phyloP scores from a whole-genome alignment of 208 protist genomes.

The Willaertia magna region DNA sequence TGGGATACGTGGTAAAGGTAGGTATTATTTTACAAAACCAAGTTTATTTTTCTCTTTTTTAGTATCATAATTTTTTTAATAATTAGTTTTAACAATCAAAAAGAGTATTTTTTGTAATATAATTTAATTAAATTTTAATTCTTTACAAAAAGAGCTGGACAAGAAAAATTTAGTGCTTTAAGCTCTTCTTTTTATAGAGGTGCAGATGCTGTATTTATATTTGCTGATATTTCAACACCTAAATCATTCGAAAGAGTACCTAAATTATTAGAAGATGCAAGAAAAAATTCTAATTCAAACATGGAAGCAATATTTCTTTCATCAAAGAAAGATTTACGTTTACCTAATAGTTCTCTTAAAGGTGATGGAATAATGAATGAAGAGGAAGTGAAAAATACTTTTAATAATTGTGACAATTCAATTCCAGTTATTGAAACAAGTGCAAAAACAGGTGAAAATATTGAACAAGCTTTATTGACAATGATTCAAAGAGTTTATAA shows the following conservation, averaged over 20 bases:
- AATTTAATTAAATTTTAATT: neutral
- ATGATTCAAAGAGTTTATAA: neutral
- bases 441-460: slow-evolving; percentile 39
- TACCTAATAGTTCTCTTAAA: neutral
- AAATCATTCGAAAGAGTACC: neutral
- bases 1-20: neutral
- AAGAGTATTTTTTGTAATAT: neutral
- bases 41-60: too few relatives aligned
- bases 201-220: neutral
- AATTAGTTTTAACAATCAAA: neutral
- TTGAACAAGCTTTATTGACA: slow-evolving; percentile 21
- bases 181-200: neutral
- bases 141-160: neutral
- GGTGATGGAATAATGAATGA: neutral
- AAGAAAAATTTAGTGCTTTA: neutral
- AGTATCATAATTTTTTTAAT: neutral
- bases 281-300: neutral
- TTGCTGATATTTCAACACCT: neutral
- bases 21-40: neutral
- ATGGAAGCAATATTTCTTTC: neutral
- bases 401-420: neutral
- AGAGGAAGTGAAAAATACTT: neutral
- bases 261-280: neutral
- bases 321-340: neutral
- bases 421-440: slow-evolving; percentile 28